phyloP scores from a whole-genome alignment of 1,284 basidiomycete genomes.

The Wolfiporia cocos region DNA sequence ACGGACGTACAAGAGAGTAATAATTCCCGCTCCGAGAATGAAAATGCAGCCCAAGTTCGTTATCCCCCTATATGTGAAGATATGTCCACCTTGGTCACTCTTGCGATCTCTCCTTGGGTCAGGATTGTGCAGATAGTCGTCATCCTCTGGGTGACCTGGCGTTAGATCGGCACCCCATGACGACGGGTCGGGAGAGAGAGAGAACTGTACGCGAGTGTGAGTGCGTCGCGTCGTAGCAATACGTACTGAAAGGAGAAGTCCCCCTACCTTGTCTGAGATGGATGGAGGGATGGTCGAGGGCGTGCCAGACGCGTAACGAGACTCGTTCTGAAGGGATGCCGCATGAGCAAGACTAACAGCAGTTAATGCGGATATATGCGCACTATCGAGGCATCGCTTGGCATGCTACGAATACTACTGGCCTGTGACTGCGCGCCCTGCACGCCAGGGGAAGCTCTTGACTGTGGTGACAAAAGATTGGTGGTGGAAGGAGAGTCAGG shows the following conservation, averaged over 20 bases:
- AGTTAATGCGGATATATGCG: too few relatives aligned
- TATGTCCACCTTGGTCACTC: conserved; percentile 51
- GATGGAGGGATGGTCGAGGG: conserved; percentile 22
- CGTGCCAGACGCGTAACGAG: conserved; percentile 32
- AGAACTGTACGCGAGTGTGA: too few relatives aligned
- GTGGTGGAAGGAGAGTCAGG: conserved; percentile 41
- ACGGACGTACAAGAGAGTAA: conserved; percentile 65
- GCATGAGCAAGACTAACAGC: not conserved
- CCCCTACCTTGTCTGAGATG: conserved; percentile 32
- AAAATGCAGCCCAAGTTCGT: conserved; percentile 75
- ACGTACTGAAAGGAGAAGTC: too few relatives aligned
- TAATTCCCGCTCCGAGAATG: conserved; percentile 53
- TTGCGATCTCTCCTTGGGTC: conserved; percentile 69
- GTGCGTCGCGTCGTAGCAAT: too few relatives aligned
- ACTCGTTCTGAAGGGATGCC: conserved; percentile 31
- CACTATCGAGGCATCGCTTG: conserved; percentile 40
- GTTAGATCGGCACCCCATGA: conserved; percentile 68
- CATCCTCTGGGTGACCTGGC: conserved; percentile 49
- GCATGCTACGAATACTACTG: conserved; percentile 34
- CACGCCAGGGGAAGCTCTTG: conserved; percentile 23
- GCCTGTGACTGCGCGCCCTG: conserved; percentile 40
- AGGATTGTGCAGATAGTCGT: conserved; percentile 74
- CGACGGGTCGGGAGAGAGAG: conserved; percentile 68
- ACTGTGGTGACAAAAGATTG: conserved; percentile 40
- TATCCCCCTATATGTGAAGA: conserved; percentile 73